Base-by-base conservation (phyloP, 352 stramenopile species). In the Globisporangium megalacanthum region DNA sequence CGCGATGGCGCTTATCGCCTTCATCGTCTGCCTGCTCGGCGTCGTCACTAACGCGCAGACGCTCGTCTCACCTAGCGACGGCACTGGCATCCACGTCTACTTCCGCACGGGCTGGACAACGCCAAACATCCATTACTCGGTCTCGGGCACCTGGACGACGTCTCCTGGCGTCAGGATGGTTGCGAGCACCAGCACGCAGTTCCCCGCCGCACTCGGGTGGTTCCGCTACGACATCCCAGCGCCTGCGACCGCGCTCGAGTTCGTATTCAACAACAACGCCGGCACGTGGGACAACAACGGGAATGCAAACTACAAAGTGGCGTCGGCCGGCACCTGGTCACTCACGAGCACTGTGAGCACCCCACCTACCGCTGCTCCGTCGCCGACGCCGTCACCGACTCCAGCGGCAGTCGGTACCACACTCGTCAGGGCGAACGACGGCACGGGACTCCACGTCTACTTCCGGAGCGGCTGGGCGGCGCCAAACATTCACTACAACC, bases 121-220 rank as follows among this genome's bases (percentile, higher is more conserved):
- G 0, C 65, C 76, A 13, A 61, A 72, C 65, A 80, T 83, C 44
- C 66, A 86, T 60, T 86, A 78, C 69, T 78, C 68, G 1, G 70
- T 71, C n/a, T 65, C 57, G 4, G 41, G 41, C 15, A 63, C 58
- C 6, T 66, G 60, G 60, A 66, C 60, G 29, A 53, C 47, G 3
- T 19, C 45, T 17, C 52, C 52, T 29, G 59, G 59, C 9, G 39
- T 44, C 20, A 39, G 45, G 31, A 60, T 64, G 58, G 25, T 22
- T 20, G 54, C 61, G n/a, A 66, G 54, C 53, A 56, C 58, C 17
- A 44, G 58, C 50, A 58, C 45, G 14, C 52, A 66, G 36, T 79
- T 66, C 58, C 51, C 65, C n/a, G 61, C 63, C 7, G 50, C 29
- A 22, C 46, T 68, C 11, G 64, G 68, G 7, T 79, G 70, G 70